Evolutionary conservation across 345 rosid genomes (phyloP).

Genomic region (Balakata baccata): DNA sequence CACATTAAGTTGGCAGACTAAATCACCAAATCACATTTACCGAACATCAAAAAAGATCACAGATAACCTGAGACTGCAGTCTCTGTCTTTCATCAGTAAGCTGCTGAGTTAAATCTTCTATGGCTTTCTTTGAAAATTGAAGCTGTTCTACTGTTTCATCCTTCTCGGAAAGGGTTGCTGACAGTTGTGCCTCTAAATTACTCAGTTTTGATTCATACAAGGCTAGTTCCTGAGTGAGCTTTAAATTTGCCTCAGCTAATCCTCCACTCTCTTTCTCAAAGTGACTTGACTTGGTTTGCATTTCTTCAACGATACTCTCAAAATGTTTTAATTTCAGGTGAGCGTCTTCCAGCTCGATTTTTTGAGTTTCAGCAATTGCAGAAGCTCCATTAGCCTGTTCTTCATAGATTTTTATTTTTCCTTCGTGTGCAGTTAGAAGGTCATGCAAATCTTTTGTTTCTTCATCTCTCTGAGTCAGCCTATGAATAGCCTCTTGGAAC

Average conservation of each 20-base stretch:
- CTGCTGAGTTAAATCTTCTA: conserved; percentile 60
- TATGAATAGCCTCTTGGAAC: conserved; percentile 54
- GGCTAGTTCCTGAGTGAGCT: conserved; percentile 69
- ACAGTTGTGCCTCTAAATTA: conserved; percentile 53
- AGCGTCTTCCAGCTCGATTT: conserved; percentile 66
- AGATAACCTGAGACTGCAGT: conserved; percentile 72
- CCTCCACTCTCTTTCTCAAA: conserved; percentile 71
- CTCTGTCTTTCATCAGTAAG: conserved; percentile 61
- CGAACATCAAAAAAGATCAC: conserved; percentile 12
- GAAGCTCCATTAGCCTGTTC: conserved; percentile 58
- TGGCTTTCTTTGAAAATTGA: conserved; percentile 49
- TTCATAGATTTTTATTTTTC: conserved; percentile 50
- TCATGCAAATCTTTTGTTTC: conserved; percentile 58
- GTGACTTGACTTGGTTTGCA: conserved; percentile 48
- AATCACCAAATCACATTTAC: not conserved
- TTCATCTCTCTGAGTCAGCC: conserved; percentile 46
- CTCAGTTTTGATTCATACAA: conserved; percentile 52
- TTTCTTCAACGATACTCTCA: conserved; percentile 62
- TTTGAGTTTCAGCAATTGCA: conserved; percentile 45
- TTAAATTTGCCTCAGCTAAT: conserved; percentile 74
- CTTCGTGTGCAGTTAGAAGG: conserved; percentile 53
- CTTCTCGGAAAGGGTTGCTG: conserved; percentile 52
- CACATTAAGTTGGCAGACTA: not conserved
- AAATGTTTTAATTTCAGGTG: conserved; percentile 49
- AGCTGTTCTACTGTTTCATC: conserved; percentile 60